Percentiles rank a stretch among this genome's conserved stretches.
These are phyloP conservation scores for Clavispora santaluciae DNA, from an alignment of 805 yeast genomes.

Conservation along the genomic window DNA sequence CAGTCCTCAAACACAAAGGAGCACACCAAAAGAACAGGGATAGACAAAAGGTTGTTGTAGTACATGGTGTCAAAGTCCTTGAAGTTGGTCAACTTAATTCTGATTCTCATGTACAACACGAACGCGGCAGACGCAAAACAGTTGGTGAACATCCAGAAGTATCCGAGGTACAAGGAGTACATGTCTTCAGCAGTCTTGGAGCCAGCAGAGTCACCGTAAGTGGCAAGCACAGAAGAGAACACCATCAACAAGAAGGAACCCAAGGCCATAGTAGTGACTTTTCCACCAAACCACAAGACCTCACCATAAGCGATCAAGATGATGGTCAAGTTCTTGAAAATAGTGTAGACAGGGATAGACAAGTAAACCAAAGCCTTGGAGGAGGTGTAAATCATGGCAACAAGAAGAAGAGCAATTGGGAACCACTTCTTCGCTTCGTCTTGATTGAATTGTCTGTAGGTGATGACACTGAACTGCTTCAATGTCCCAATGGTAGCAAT, in stretches of 20 bases:
- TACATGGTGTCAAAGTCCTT: conserved; percentile 96
- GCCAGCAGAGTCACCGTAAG: conserved; percentile 71
- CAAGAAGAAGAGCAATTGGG: conserved; percentile 86
- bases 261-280: conserved; percentile 83
- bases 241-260: conserved; percentile 91
- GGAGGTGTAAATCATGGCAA: conserved; percentile 91
- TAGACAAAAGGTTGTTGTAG: conserved; percentile 90
- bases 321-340: conserved; percentile 95
- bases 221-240: conserved; percentile 91
- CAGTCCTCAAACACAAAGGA: conserved; percentile 88
- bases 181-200: conserved; percentile 34
- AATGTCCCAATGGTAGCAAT: conserved; percentile 65
- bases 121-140: conserved; percentile 92
- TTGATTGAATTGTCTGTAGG: conserved; percentile 78
- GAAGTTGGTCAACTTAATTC: conserved; percentile 95
- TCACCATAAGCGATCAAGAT: conserved; percentile 97
- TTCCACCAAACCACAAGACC: conserved; percentile 94
- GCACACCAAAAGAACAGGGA: conserved; percentile 77
- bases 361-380: conserved; percentile 91
- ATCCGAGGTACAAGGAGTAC: conserved; percentile 60
- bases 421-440: conserved; percentile 94
- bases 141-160: conserved; percentile 95
- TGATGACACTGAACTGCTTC: conserved; percentile 70
- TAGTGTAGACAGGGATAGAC: conserved; percentile 93
- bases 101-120: conserved; percentile 93